Conservation (phyloP, 768 basidiomycete species). For the Mrakia gelida region DNA sequence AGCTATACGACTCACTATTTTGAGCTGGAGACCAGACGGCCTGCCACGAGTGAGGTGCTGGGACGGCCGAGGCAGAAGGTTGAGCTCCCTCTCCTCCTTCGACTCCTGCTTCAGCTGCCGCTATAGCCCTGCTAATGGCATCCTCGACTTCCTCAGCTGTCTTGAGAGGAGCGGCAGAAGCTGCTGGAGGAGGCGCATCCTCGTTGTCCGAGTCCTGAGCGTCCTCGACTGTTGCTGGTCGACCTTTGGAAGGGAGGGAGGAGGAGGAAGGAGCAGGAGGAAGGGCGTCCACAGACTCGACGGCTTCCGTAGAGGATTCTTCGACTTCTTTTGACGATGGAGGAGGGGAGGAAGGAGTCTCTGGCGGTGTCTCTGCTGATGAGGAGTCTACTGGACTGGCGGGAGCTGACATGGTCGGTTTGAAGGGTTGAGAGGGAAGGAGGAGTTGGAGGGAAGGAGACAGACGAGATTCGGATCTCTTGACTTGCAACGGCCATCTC, state of each 20-base stretch:
- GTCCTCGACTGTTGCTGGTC: conserved; percentile 29
- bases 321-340: background rate
- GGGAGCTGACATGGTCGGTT: background rate
- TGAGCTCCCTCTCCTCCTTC: background rate
- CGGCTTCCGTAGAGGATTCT: background rate
- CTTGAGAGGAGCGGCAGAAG: background rate
- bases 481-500: background rate
- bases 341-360: background rate
- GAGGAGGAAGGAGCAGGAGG: background rate
- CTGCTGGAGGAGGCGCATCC: background rate
- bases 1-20: conserved; percentile 5
- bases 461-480: background rate
- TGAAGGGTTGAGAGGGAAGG: background rate
- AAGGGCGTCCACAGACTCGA: background rate
- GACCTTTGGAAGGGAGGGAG: conserved; percentile 4
- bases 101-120: background rate
- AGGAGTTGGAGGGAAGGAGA: background rate
- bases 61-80: too few species aligned
- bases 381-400: background rate
- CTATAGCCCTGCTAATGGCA: background rate
- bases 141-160: background rate
- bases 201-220: conserved; percentile 21
- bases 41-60: conserved; percentile 12
- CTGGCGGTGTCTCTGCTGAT: background rate
- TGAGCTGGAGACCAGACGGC: conserved; percentile 27